These are phyloP conservation scores for Bodo saltans DNA, from an alignment of 78 protist genomes.

Conservation along the genomic window DNA sequence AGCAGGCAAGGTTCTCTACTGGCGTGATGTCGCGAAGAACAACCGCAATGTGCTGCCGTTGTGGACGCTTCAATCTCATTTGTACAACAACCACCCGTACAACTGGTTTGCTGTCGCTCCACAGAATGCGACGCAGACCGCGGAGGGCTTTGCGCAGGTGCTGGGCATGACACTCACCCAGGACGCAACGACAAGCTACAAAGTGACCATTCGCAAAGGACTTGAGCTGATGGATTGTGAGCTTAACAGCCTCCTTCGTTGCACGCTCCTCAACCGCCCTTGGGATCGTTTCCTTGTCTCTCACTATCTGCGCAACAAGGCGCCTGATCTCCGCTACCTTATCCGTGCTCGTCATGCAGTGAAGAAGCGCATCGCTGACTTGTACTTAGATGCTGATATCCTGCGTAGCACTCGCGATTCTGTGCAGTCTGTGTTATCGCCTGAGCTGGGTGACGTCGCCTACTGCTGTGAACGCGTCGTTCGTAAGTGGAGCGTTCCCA, in stretches of 20 bases:
- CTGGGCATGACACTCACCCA: neutral
- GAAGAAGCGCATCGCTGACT: neutral
- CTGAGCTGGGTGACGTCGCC: neutral
- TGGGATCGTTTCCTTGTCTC: neutral
- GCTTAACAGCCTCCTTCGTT: neutral
- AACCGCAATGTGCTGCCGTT: neutral
- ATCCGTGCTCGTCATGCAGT: neutral
- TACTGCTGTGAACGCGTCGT: neutral
- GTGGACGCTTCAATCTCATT: neutral
- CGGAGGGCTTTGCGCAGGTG: neutral
- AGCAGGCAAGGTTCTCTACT: neutral
- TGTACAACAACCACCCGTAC: neutral
- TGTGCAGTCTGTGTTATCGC: neutral
- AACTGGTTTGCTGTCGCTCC: neutral
- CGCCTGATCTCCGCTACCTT: neutral
- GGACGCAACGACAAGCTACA: neutral
- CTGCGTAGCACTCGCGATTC: neutral
- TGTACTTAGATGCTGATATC: neutral
- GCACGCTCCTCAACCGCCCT: neutral
- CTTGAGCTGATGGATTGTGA: neutral
- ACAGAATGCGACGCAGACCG: neutral
- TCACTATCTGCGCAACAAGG: neutral
- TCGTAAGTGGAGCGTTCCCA: neutral
- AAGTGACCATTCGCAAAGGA: neutral
- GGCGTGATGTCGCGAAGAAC: neutral